Evolutionary conservation across 2,329 filamentous ascomycete genomes (phyloP).

Genomic region (Aurifilum marmelostoma): DNA sequence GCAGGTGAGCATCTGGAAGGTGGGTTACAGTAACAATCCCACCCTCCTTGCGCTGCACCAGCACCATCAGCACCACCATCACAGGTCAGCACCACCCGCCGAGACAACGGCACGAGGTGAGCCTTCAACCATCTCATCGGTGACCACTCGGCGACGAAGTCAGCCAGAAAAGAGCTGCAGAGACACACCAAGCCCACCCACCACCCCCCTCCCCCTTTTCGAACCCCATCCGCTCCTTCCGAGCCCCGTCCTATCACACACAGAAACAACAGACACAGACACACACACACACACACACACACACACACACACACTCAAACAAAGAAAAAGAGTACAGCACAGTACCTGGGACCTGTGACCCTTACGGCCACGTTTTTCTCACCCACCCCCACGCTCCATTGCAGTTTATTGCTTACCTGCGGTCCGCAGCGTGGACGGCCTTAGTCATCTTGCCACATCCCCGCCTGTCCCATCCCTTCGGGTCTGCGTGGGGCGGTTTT

Average conservation of each 20-base stretch:
- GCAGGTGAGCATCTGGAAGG: background rate
- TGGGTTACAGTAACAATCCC: background rate
- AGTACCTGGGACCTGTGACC: conserved; percentile 12
- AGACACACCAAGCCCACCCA: conserved; percentile 8
- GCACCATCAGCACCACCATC: conserved; percentile 6
- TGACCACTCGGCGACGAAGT: conserved; percentile 22
- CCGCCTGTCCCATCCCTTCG: conserved; percentile 1
- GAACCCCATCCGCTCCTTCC: conserved; percentile 14
- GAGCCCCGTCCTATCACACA: background rate
- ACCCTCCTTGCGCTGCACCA: conserved; percentile 1
- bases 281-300: background rate
- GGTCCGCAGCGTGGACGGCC: conserved; percentile 5
- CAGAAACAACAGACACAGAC: background rate
- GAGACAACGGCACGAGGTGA: conserved; percentile 12
- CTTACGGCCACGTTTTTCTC: conserved; percentile 25
- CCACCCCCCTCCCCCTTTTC: background rate
- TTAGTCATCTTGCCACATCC: background rate
- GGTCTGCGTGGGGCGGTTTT: background rate
- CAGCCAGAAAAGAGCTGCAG: conserved; percentile 15
- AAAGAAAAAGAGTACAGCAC: background rate
- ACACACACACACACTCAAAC: background rate
- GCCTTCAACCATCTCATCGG: conserved; percentile 4
- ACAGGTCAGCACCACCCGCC: conserved; percentile 1
- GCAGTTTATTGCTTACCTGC: conserved; percentile 17
- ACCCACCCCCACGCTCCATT: conserved; percentile 17